phyloP scores from a whole-genome alignment of 2,329 filamentous ascomycete species.

The Fusarium kyushuense region DNA sequence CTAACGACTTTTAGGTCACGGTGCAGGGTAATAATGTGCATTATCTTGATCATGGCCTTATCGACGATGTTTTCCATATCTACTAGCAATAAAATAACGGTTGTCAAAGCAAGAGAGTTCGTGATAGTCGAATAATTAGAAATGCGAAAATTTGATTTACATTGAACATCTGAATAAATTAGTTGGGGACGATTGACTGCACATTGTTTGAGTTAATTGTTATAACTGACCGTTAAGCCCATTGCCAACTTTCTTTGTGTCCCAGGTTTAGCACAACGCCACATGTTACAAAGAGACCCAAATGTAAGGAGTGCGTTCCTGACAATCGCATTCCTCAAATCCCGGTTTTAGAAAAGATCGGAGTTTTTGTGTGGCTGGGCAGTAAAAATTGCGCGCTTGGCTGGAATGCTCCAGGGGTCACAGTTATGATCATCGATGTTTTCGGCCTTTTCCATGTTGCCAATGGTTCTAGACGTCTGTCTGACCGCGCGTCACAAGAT shows the following conservation, averaged over 20 bases:
- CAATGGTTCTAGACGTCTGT: conserved; percentile 5
- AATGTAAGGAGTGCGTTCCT: conserved; percentile 1
- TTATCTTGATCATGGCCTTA: neutral
- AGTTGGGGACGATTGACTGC: too few relatives aligned
- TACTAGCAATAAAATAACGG: rapidly evolving
- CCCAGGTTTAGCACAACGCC: neutral
- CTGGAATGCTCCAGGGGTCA: conserved; percentile 24
- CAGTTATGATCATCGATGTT: neutral
- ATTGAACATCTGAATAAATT: too few relatives aligned
- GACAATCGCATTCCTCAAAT: conserved; percentile 20
- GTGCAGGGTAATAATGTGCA: neutral
- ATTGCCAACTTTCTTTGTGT: neutral
- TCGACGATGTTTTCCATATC: rapidly evolving
- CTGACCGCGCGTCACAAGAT: too few relatives aligned
- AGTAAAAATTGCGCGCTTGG: neutral
- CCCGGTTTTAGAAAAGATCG: conserved; percentile 4
- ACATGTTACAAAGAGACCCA: conserved; percentile 4
- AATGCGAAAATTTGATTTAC: too few relatives aligned
- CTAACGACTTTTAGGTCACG: too few relatives aligned
- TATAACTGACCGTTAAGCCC: conserved; percentile 15
- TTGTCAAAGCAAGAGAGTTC: neutral
- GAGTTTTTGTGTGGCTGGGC: conserved; percentile 18
- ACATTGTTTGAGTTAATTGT: too few relatives aligned
- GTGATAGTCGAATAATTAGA: rapidly evolving
- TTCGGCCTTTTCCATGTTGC: conserved; percentile 7